Evolutionary conservation across 495 filamentous ascomycete species (phyloP), one percentile per base, ranked within the genome.

Genomic region (Penicillium maclennaniae): DNA sequence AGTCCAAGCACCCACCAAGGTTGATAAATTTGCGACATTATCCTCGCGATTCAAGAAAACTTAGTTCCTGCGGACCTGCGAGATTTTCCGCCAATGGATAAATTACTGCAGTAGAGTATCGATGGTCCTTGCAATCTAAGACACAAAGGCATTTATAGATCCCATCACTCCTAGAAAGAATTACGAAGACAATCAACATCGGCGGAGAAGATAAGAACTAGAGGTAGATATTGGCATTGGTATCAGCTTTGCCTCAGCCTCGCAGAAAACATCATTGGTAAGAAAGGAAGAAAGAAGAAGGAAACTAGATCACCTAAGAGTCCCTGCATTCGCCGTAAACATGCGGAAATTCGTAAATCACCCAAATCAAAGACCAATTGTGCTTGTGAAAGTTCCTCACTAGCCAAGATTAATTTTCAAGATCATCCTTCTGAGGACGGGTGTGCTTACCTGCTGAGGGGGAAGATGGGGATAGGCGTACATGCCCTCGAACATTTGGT

Each of bases 401-500:
- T 49, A 12, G 26, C 8, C 23, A 28, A 37, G 14, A 19, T 63
- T 53, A 63, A 53, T 26, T 15, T 16, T 12, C 42, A 21, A 9
- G 15, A 47, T 14, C n/a, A 23, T 20, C 23, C 12, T 21, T 25
- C 14, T 17, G n/a, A 16, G 23, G 16, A 10, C 21, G 51, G 39
- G 14, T 55, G 15, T 27, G 73, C 80, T 56, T 79, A 92, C 90
- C 81, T 92, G 90, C 71, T 95, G 91, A 54, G 87, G 80, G 55
- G 87, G 87, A 78, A 96, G 87, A 55, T 83, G 77, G 34, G 86
- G 80, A 69, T 89, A 93, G 28, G 81, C 70, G 72, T 97, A 97
- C 79, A 97, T 95, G 47, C 77, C 79, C 56, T 91, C 88, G 65
- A 92, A 96, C 82, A 96, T 93, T 59, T 83, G 84, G 40, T 83